Evolutionary conservation across 2,329 filamentous ascomycete genomes (phyloP).

Genomic region (Trichophyton verrucosum): DNA sequence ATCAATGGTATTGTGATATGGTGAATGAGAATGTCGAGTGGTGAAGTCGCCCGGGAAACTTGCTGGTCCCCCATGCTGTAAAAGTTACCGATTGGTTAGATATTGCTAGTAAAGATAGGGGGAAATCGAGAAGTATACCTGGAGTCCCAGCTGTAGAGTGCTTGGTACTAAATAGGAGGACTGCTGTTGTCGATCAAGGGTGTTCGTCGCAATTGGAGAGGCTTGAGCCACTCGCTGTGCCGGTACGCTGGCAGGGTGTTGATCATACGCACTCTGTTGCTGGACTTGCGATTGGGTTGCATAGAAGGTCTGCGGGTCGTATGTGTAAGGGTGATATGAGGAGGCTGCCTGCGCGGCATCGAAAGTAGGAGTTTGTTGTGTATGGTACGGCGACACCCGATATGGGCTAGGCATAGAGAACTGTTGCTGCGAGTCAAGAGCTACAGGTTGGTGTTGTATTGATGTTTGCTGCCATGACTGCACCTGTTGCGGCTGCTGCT

Average conservation of each 20-base stretch:
- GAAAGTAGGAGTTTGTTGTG: conserved; percentile 12
- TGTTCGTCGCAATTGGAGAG: background rate
- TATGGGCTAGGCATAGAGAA: conserved; percentile 9
- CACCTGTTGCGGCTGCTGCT: conserved; percentile 21
- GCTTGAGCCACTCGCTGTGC: conserved; percentile 1
- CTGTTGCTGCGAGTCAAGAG: conserved; percentile 14
- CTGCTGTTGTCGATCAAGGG: background rate
- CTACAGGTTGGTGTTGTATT: conserved; percentile 16
- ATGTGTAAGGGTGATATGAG: conserved; percentile 23
- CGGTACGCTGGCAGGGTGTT: background rate
- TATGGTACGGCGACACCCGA: conserved; percentile 7
- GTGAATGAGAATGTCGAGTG: conserved; percentile 14
- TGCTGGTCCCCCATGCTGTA: conserved; percentile 13
- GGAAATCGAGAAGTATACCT: background rate
- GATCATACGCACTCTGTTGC: conserved; percentile 1
- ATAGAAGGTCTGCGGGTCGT: conserved; percentile 22
- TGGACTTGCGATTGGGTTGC: conserved; percentile 9
- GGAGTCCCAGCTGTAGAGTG: background rate
- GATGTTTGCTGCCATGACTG: conserved; percentile 16
- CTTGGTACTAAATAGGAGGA: background rate
- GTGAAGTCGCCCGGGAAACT: conserved; percentile 23
- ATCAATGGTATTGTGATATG: conserved; percentile 28
- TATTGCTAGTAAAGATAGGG: background rate
- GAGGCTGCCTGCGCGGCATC: conserved; percentile 6
- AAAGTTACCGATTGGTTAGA: background rate